These are phyloP conservation scores for Aureobasidium sp. DNA, from an alignment of 2,329 filamentous ascomycete species.

Conservation along the genomic window DNA sequence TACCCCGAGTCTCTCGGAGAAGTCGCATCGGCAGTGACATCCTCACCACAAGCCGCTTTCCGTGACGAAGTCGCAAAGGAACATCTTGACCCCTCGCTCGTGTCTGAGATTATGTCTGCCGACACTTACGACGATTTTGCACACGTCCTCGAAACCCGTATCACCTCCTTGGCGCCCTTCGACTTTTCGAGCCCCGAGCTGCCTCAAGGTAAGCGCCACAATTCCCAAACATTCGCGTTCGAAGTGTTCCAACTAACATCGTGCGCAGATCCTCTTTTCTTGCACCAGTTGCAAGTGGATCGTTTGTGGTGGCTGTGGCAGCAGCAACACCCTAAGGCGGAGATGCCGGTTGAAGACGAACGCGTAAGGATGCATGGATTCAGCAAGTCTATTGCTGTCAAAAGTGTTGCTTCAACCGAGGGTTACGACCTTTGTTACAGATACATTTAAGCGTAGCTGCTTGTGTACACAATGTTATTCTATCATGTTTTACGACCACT, in stretches of 20 bases:
- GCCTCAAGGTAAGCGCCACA: slow-evolving; percentile 18
- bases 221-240: background rate
- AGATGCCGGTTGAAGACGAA: slow-evolving; percentile 21
- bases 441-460: slow-evolving; percentile 14
- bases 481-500: background rate
- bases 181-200: slow-evolving; percentile 19
- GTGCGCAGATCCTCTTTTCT: slow-evolving; percentile 17
- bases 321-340: slow-evolving; percentile 20
- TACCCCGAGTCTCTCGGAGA: slow-evolving; percentile 21
- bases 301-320: slow-evolving; percentile 19
- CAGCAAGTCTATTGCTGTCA: slow-evolving; percentile 18
- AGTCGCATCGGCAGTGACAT: slow-evolving; percentile 16
- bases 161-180: slow-evolving; percentile 19
- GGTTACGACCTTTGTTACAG: slow-evolving; percentile 21
- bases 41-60: slow-evolving; percentile 17
- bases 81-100: slow-evolving; percentile 1
- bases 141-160: slow-evolving; percentile 18
- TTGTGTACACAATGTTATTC: too few species aligned
- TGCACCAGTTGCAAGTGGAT: slow-evolving; percentile 19
- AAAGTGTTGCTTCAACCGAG: slow-evolving; percentile 21
- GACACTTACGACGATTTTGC: slow-evolving; percentile 25
- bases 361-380: slow-evolving; percentile 20
- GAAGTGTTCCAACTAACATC: background rate
- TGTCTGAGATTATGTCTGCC: background rate
- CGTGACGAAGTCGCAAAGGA: slow-evolving; percentile 18